Base-by-base conservation (phyloP, 176 grass and related monocot genomes). In the Bolboschoenus planiculmis region DNA sequence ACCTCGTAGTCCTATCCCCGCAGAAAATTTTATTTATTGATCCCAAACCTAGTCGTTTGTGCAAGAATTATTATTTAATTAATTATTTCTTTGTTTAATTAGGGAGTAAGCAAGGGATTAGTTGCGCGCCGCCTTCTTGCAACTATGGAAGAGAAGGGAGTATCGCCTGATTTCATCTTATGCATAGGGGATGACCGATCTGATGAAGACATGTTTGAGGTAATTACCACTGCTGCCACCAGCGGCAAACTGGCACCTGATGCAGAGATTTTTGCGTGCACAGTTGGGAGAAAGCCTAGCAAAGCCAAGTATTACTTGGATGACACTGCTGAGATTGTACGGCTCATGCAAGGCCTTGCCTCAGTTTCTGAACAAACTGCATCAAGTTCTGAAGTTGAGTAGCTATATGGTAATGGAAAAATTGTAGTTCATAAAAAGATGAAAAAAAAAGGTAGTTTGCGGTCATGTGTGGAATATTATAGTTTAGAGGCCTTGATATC, bases 281-380 rank as follows among this genome's bases (percentile, higher is more conserved):
- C 95, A 2, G 95, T 98, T 7, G 92, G 95, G 40, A 89, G 78
- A 55, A 90, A 91, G 34, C 95, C 95, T 7, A 98, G 95, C 84
- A 98, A 98, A 84, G 95, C 95, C 3, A 98, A 85, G 73, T 98
- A 94, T 87, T 97, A 97, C 55, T 79, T 97, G 1, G 94, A 97
- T 23, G 92, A 97, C 78, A 82, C 90, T 0, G 67, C 90, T 10
- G 95, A 97, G 78, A 93, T 97, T 14, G 90, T 97, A 65, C 82
- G 95, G 87, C 85, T 97, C 58, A 95, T 97, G 95, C 85, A 95
- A 74, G 95, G 87, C 15, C 87, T 97, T 20, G 92, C 95, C 3
- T 56, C 58, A 27, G 92, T 98, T 71, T 93, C 95, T 0, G 90
- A 95, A 47, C 87, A 93, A 75, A 51, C 70, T 74, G 42, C 40